Evolutionary conservation across 148 eudicot genomes (phyloP), one percentile per base, ranked within the genome.

Genomic region (Dysphania ambrosioides): DNA sequence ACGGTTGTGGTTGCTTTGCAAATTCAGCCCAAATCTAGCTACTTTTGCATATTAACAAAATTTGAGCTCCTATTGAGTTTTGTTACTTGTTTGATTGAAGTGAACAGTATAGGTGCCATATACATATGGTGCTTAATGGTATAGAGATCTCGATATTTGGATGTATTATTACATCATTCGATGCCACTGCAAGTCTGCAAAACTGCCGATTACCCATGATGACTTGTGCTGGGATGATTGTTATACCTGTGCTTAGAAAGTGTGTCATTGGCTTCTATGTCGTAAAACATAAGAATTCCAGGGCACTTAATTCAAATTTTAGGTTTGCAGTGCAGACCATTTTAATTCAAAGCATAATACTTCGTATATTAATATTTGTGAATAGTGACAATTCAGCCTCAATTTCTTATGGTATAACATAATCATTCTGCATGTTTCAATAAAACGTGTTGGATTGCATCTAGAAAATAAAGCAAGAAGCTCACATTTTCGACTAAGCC

Each of bases 1-100:
- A 66, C 15, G 61, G 57, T 30, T 8, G 34, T 55, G 72, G 31
- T 49, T 59, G 73, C 57, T 64, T n/a, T 51, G 51, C 23, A 34
- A 36, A 42, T 26, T 56, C 18, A 31, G 15, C n/a, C n/a, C 6
- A 58, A 53, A 7, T 15, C n/a, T 61, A 34, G 31, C 27, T 3
- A 66, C 10, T 2, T 47, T 29, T 55, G 64, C 24, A 38, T 19
- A 53, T 66, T 47, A 53, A 18, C 36, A 35, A 72, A 29, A 35
- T 53, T 27, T 40, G 26, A 26, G 44, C 32, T 70, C 30, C 26
- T 53, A n/a, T 70, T 26, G 15, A 30, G 8, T 19, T 34, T 70
- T 24, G 15, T 27, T 59, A 26, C 32, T 59, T 29, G 64, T 60
- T 29, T 29, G 21, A 5, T 29, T 53, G 42, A 31, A 21, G 61